phyloP scores from a whole-genome alignment of 1,139 yeast species.

The Pichia sp. region DNA sequence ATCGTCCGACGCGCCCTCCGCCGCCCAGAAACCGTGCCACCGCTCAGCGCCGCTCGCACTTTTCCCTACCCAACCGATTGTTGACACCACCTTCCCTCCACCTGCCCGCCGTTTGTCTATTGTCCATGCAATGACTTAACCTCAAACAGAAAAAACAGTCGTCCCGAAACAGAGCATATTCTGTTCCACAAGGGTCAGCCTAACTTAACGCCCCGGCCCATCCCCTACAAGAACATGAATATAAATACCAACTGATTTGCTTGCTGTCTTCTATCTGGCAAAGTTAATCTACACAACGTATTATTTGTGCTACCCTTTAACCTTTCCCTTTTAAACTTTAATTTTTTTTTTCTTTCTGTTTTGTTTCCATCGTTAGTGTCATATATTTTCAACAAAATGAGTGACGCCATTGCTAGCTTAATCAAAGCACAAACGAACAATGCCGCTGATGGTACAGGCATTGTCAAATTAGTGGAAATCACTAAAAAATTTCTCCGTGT shows the following conservation, averaged over 20 bases:
- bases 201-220: no score
- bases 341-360: not conserved
- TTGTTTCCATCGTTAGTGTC: not conserved
- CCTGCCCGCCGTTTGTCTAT: not conserved
- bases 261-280: no score
- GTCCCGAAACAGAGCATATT: not conserved
- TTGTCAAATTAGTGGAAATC: constrained; percentile 29
- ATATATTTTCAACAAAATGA: constrained; percentile 5
- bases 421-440: constrained; percentile 29
- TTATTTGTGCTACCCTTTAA: no score
- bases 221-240: no score
- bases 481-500: constrained; percentile 26
- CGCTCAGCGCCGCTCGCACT: no score
- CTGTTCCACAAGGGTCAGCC: no score
- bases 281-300: no score
- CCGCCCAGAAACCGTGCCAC: not conserved
- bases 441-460: constrained; percentile 51
- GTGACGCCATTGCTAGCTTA: constrained; percentile 17
- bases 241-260: no score
- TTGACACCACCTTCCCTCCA: not conserved
- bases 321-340: no score
- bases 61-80: not conserved
- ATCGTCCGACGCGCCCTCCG: no score
- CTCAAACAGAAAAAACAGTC: no score
- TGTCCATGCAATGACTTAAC: not conserved